Conservation (phyloP, 176 grass and related monocot species). For the Bromus sterilis region DNA sequence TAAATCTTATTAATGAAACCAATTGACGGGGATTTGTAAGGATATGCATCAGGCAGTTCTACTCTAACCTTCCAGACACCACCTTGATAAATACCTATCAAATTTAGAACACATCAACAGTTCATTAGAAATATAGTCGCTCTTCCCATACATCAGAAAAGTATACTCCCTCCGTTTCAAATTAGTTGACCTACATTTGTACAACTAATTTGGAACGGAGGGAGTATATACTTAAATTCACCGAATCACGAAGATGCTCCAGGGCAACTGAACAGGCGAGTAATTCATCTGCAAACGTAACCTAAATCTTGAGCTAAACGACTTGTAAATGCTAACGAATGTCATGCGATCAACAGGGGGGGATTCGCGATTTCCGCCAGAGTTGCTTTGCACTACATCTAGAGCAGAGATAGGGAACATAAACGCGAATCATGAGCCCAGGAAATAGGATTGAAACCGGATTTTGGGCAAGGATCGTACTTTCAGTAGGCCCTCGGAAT, state of each 20-base stretch:
- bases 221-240: neutral
- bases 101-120: constrained; percentile 14
- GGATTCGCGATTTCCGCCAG: neutral
- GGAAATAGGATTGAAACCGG: neutral
- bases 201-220: too few relatives aligned
- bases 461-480: constrained; percentile 37
- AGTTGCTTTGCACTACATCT: neutral
- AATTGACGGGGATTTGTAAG: constrained; percentile 93
- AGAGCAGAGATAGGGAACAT: constrained; percentile 12
- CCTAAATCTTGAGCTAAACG: constrained; percentile 1
- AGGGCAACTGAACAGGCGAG: neutral
- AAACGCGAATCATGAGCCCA: neutral
- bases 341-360: neutral
- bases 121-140: neutral
- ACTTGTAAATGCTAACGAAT: neutral
- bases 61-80: constrained; percentile 99
- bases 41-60: constrained; percentile 88
- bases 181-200: too few relatives aligned
- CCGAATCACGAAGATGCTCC: neutral
- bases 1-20: constrained; percentile 96
- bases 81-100: constrained; percentile 88
- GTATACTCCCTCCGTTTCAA: too few relatives aligned
- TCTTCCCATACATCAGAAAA: neutral
- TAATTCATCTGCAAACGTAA: neutral
- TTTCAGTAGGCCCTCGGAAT: constrained; percentile 82